Conservation (phyloP, 2,329 filamentous ascomycete genomes). For the Whalleya microplaca region DNA sequence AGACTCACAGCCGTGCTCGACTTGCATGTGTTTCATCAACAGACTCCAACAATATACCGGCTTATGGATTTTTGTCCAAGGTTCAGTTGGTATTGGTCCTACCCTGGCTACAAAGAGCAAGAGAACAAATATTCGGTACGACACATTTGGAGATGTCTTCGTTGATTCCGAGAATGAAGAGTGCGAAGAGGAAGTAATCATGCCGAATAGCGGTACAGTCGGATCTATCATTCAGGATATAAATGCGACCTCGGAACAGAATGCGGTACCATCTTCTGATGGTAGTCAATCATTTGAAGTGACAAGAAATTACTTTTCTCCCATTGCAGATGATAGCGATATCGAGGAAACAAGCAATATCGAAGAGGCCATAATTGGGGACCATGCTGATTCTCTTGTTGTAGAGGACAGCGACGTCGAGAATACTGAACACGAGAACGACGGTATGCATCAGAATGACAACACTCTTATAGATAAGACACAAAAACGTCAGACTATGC, state of each 20-base stretch:
- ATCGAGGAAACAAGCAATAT: not conserved
- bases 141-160: conserved; percentile 24
- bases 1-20: conserved; percentile 26
- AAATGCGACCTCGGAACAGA: no score
- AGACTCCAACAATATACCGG: conserved; percentile 22
- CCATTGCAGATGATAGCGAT: not conserved
- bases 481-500: no score
- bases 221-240: not conserved
- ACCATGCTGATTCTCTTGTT: no score
- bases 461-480: no score
- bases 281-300: not conserved
- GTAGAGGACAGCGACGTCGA: no score
- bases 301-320: not conserved
- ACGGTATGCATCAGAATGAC: no score
- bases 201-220: not conserved
- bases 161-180: conserved; percentile 17
- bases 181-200: not conserved
- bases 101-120: conserved; percentile 20
- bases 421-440: no score
- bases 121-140: conserved; percentile 6
- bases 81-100: conserved; percentile 22
- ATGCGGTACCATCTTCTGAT: not conserved
- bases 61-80: conserved; percentile 17
- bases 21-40: conserved; percentile 27
- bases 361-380: no score